Conservation (phyloP, 306 rosid genomes). For the Vigna reflexopilosa region DNA sequence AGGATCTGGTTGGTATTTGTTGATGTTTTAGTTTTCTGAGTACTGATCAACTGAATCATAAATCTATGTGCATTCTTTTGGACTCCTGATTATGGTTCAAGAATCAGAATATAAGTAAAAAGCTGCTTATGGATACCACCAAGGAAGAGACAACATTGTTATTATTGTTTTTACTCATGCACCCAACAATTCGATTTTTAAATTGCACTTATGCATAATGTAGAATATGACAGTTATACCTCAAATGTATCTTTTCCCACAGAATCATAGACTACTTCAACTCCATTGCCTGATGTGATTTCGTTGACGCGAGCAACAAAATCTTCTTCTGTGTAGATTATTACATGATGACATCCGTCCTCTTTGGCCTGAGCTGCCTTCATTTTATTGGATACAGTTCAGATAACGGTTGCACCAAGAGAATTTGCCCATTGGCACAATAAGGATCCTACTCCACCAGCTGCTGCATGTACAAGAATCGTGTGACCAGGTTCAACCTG, state of each 20-base stretch:
- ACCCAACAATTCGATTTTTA: constrained; percentile 1
- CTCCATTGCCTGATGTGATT: constrained; percentile 79
- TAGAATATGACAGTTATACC: constrained; percentile 50
- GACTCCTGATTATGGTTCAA: neutral
- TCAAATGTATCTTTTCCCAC: constrained; percentile 81
- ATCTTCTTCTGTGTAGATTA: constrained; percentile 67
- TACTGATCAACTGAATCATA: neutral
- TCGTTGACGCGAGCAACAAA: constrained; percentile 74
- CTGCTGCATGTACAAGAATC: constrained; percentile 84
- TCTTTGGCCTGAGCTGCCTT: constrained; percentile 83
- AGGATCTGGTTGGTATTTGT: constrained; percentile 24
- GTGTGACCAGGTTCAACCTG: constrained; percentile 78
- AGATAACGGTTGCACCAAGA: constrained; percentile 85
- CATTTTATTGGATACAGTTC: constrained; percentile 72
- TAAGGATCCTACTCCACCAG: constrained; percentile 88
- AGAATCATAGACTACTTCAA: constrained; percentile 84
- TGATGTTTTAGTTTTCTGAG: neutral
- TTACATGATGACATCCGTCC: constrained; percentile 83
- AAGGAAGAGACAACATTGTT: neutral
- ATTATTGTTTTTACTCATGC: neutral
- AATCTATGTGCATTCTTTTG: neutral
- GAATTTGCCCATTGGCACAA: constrained; percentile 83
- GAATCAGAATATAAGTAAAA: neutral
- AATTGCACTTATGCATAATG: neutral
- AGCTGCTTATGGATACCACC: neutral